These are phyloP conservation scores for Acanthamoeba rhysodes DNA, from an alignment of 208 protist species.

Conservation along the genomic window DNA sequence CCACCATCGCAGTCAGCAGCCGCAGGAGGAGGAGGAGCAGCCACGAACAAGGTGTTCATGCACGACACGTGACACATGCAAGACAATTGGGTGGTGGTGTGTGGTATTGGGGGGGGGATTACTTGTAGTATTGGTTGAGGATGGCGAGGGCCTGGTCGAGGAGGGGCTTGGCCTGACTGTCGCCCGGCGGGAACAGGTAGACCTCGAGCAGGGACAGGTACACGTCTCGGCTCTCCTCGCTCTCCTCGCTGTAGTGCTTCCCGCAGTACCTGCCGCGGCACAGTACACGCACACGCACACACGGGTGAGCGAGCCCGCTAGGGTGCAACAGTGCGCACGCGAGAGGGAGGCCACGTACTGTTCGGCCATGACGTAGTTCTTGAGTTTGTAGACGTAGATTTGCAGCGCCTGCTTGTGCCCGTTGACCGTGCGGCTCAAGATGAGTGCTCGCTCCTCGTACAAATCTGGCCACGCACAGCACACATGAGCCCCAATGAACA, in stretches of 20 bases:
- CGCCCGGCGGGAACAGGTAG: conserved; percentile 79
- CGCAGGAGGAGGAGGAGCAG: no score
- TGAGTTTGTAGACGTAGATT: conserved; percentile 86
- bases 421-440: conserved; percentile 80
- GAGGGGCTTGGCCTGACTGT: conserved; percentile 38
- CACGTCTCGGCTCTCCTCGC: conserved; percentile 84
- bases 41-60: no score
- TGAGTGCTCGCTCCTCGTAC: conserved; percentile 86
- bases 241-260: conserved; percentile 84
- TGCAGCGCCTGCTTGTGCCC: conserved; percentile 83
- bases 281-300: neutral
- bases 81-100: neutral
- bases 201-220: conserved; percentile 87
- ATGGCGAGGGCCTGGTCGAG: conserved; percentile 81
- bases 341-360: conserved; percentile 60
- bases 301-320: no score
- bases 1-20: no score
- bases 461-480: conserved; percentile 68
- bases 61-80: neutral
- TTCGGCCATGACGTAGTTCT: conserved; percentile 84
- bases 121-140: conserved; percentile 84
- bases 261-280: conserved; percentile 76
- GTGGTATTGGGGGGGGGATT: neutral
- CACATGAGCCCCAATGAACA: neutral
- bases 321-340: neutral